phyloP scores from a whole-genome alignment of 2,329 filamentous ascomycete genomes.

The Teratosphaeria zuluensis region DNA sequence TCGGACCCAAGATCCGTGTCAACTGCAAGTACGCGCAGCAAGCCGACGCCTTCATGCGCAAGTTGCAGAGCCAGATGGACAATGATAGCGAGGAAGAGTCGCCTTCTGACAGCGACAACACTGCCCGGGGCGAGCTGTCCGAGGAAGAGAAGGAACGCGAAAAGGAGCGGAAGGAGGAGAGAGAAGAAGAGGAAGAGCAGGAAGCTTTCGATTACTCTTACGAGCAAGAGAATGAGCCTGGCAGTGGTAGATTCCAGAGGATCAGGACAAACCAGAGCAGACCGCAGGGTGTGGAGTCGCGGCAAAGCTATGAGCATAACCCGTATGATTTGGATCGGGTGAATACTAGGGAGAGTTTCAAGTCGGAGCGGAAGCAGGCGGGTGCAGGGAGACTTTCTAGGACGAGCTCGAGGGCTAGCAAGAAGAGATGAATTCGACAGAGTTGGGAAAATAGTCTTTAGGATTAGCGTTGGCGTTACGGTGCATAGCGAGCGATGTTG shows the following conservation, averaged over 20 bases:
- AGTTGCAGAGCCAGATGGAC: constrained; percentile 27
- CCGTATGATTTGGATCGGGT: constrained; percentile 42
- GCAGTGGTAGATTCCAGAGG: constrained; percentile 5
- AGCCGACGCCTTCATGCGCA: constrained; percentile 50
- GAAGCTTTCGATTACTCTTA: constrained; percentile 21
- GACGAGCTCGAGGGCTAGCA: constrained; percentile 6
- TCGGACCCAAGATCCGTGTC: constrained; percentile 53
- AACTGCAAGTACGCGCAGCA: constrained; percentile 62
- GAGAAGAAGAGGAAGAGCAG: constrained; percentile 24
- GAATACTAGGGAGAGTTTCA: constrained; percentile 39
- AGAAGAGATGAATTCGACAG: not conserved
- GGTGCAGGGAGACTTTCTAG: constrained; percentile 1
- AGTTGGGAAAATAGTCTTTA: not conserved
- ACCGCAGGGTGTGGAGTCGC: constrained; percentile 18
- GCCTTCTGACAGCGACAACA: not conserved
- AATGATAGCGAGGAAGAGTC: not conserved
- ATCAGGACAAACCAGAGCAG: constrained; percentile 11
- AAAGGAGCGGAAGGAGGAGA: constrained; percentile 5
- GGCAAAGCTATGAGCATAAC: constrained; percentile 29
- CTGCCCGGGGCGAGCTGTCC: not conserved
- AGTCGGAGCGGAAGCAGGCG: constrained; percentile 4
- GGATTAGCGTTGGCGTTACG: not conserved
- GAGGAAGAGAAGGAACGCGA: not conserved
- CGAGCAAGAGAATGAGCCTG: constrained; percentile 11
- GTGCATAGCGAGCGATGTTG: not conserved